Base-by-base conservation (phyloP, 2,329 filamentous ascomycete genomes). In the Coleophoma crateriformis region DNA sequence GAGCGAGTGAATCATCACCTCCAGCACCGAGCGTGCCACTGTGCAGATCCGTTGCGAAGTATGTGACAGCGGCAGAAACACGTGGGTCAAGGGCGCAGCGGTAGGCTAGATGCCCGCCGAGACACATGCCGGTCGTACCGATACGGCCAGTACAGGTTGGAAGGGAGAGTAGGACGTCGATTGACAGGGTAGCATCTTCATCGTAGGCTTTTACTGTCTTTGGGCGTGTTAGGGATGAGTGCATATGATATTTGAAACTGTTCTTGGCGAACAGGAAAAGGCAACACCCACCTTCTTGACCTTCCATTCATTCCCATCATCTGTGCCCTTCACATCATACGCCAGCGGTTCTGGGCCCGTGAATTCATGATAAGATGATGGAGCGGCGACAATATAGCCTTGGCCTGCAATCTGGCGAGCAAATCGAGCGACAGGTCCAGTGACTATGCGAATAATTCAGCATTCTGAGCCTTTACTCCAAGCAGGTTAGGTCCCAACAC, bases 1-100 rank as follows among this genome's bases (percentile, higher is more conserved):
- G 67, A 14, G 72, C 68, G 42, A 88, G 64, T 55, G 75, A 79
- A 33, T 47, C 46, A 33, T 44, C 41, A 8, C 41, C 41, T 57
- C 80, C 71, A 51, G 81, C 78, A 20, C 90, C 92, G 1, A 97
- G 78, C 8, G 85, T 89, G 50, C 81, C 78, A 55, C 76, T 81
- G 72, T 96, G 92, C 47, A 96, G 84, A 70, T 96, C 92, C 7
- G 91, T 96, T 8, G 89, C 90, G 69, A 96, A 96, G 73, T 90
- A 97, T 66, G 89, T 85, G 32, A 95, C 86, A 35, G 84, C 83
- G 32, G 89, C 88, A 37, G 78, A 77, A 51, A 96, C 81, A 50
- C 91, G 79, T 19, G 79, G 75, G 67, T 96, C 90, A 45, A 96
- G 77, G 60, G 84, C 82, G 59, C 78, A 81, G 39, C 84, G 75